These are phyloP conservation scores for Sonneratia alba DNA, from an alignment of 345 rosid genomes.

Conservation along the genomic window DNA sequence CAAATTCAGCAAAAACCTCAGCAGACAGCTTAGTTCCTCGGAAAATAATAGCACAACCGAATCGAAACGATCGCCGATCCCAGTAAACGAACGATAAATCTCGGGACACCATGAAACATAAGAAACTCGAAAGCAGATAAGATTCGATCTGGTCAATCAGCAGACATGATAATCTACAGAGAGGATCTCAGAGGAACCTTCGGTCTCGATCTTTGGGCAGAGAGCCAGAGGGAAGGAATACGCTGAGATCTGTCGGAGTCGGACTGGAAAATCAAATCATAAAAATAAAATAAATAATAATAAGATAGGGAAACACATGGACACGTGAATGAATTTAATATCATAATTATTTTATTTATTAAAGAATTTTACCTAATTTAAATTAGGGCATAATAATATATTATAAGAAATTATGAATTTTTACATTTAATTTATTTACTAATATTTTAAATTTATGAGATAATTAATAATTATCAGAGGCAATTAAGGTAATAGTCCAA, in stretches of 20 bases:
- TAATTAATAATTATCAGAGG: too few relatives aligned
- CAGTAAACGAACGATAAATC: background rate
- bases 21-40: background rate
- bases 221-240: background rate
- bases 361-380: too few relatives aligned
- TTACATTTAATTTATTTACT: too few relatives aligned
- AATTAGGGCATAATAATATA: too few relatives aligned
- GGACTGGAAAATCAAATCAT: background rate
- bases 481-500: too few relatives aligned
- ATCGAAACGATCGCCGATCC: slow-evolving; percentile 1
- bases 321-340: too few relatives aligned
- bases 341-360: too few relatives aligned
- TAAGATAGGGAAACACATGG: too few relatives aligned
- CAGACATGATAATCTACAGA: background rate
- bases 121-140: background rate
- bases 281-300: background rate
- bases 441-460: too few relatives aligned
- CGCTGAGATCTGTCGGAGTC: slow-evolving; percentile 10
- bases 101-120: background rate
- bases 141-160: background rate
- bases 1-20: background rate
- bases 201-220: background rate
- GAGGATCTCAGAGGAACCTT: background rate
- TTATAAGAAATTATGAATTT: too few relatives aligned
- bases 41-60: background rate